phyloP scores from a whole-genome alignment of 2,329 filamentous ascomycete genomes.

The Cordyceps farinosa region DNA sequence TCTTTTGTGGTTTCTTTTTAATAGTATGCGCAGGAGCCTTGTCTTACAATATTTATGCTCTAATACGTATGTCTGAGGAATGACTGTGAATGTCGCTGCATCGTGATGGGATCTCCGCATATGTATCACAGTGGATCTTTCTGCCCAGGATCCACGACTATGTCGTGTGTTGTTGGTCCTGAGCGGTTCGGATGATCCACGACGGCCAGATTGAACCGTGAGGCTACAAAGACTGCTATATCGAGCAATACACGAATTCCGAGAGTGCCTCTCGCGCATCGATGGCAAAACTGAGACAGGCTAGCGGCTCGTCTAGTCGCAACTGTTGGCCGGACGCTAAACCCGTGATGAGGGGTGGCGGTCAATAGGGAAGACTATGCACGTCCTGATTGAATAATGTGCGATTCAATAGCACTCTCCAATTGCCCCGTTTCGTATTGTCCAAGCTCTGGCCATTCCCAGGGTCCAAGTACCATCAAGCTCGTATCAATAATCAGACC shows the following conservation, averaged over 20 bases:
- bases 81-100: not conserved
- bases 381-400: not conserved
- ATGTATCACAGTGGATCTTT: not conserved
- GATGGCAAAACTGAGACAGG: too few relatives aligned
- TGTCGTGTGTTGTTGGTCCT: too few relatives aligned
- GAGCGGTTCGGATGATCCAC: too few relatives aligned
- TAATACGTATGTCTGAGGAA: slow-evolving; percentile 1
- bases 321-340: too few relatives aligned
- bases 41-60: slow-evolving; percentile 17
- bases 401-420: not conserved
- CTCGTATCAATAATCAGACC: slow-evolving; percentile 8
- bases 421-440: not conserved
- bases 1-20: slow-evolving; percentile 16
- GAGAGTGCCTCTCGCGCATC: too few relatives aligned
- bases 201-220: too few relatives aligned
- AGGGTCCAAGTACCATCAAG: not conserved
- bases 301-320: too few relatives aligned
- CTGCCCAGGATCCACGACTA: too few relatives aligned
- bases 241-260: too few relatives aligned
- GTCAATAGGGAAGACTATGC: not conserved
- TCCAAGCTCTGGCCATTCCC: not conserved
- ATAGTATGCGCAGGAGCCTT: slow-evolving; percentile 19
- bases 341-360: not conserved
- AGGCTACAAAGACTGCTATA: too few relatives aligned
- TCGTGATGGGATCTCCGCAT: not conserved